phyloP scores from a whole-genome alignment of 768 basidiomycete genomes.

The Suillus subaureus region DNA sequence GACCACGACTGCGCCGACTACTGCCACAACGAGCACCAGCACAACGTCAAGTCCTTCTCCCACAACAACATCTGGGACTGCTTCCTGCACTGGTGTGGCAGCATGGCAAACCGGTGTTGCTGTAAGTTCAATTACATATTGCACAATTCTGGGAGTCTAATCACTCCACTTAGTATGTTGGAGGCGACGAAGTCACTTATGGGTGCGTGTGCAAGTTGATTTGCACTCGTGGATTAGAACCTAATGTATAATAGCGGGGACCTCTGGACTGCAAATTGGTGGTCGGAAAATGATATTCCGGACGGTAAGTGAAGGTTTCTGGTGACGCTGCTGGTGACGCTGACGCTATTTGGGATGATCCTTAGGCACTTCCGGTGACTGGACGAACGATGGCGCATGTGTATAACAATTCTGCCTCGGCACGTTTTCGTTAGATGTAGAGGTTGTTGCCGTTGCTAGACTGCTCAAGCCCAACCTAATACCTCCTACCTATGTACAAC shows the following conservation, averaged over 20 bases:
- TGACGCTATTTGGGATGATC: not conserved
- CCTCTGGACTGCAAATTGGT: constrained; percentile 53
- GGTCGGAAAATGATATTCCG: constrained; percentile 45
- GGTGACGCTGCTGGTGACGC: constrained; percentile 1
- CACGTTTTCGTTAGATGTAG: not conserved
- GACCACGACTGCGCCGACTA: constrained; percentile 13
- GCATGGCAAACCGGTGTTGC: constrained; percentile 42
- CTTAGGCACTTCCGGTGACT: constrained; percentile 27
- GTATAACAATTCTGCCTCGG: not conserved
- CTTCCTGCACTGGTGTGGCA: constrained; percentile 44
- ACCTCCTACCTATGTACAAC: not conserved
- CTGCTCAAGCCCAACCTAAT: not conserved
- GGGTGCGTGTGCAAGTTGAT: constrained; percentile 29
- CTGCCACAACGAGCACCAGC: constrained; percentile 10
- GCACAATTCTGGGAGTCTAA: not conserved
- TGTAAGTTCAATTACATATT: constrained; percentile 30
- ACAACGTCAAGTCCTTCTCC: constrained; percentile 28
- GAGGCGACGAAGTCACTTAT: constrained; percentile 43
- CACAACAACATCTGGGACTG: constrained; percentile 23
- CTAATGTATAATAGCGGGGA: constrained; percentile 37
- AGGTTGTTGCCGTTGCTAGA: not conserved
- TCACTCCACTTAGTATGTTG: constrained; percentile 39
- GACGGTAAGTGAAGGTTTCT: constrained; percentile 29
- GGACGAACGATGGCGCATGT: constrained; percentile 39
- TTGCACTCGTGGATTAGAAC: no score